A percentile compares a stretch with the other conserved stretches of the same genome.
Conservation (phyloP, 306 rosid species). For the Cucurbita maxima region DNA sequence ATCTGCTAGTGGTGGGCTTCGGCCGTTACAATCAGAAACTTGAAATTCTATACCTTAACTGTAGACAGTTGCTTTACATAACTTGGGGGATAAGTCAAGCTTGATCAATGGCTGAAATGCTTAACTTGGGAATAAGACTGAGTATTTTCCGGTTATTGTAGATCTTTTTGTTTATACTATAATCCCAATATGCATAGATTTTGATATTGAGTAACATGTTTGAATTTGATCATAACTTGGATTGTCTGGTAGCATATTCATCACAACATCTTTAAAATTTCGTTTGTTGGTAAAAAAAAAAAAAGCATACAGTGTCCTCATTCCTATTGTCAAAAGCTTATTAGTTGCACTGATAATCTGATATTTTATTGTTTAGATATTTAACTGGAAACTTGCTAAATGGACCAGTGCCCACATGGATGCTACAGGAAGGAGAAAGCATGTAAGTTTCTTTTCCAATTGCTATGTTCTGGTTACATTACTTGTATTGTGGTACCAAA, state of each 20-base stretch:
- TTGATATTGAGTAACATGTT: neutral
- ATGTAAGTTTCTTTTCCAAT: conserved; percentile 18
- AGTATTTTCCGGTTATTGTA: neutral
- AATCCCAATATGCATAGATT: neutral
- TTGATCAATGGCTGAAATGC: neutral
- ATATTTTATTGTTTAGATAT: conserved; percentile 14
- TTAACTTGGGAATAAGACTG: neutral
- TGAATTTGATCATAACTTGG: neutral
- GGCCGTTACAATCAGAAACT: neutral
- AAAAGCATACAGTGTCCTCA: neutral
- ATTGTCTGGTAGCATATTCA: neutral
- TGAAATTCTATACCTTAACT: neutral
- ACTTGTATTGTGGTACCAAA: neutral
- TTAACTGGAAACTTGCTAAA: conserved; percentile 27
- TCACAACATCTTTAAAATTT: neutral
- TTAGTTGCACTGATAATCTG: neutral
- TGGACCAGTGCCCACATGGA: conserved; percentile 31
- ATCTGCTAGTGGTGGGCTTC: no score
- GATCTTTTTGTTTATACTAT: neutral
- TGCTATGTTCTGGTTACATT: neutral
- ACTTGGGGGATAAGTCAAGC: neutral
- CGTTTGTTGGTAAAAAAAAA: neutral
- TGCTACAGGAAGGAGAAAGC: neutral
- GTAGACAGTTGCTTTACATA: neutral
- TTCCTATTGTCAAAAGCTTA: neutral